A percentile compares a stretch with the other conserved stretches of the same genome.
Evolutionary conservation across 768 basidiomycete species (phyloP).

Genomic region (Sarcomyxa edulis): DNA sequence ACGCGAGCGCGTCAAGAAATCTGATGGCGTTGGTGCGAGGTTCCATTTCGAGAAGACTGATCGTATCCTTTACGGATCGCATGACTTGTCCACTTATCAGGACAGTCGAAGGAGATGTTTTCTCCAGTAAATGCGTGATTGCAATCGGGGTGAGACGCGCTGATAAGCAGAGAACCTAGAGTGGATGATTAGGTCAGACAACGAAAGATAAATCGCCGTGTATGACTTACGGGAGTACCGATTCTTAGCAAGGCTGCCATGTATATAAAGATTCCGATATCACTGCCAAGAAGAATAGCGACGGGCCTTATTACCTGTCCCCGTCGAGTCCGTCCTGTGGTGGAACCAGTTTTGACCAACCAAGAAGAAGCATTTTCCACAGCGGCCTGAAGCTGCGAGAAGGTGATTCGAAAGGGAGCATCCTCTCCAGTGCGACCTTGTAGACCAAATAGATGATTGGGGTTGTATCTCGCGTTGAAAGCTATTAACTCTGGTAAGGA

Average conservation of each 20-base stretch:
- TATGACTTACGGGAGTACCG: slow-evolving; percentile 29
- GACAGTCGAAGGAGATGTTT: slow-evolving; percentile 23
- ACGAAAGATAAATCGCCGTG: not conserved
- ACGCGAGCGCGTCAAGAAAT: slow-evolving; percentile 19
- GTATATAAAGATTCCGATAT: slow-evolving; percentile 30
- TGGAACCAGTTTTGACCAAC: slow-evolving; percentile 22
- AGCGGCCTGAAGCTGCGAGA: slow-evolving; percentile 24
- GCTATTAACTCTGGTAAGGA: slow-evolving; percentile 32
- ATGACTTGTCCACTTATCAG: slow-evolving; percentile 25
- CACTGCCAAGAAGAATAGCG: slow-evolving; percentile 30
- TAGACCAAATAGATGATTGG: slow-evolving; percentile 28
- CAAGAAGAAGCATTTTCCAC: slow-evolving; percentile 29
- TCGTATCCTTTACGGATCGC: slow-evolving; percentile 24
- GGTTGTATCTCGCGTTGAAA: slow-evolving; percentile 28
- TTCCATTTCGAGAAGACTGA: slow-evolving; percentile 12
- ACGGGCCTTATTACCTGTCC: slow-evolving; percentile 24
- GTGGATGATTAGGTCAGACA: not conserved
- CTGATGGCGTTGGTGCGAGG: slow-evolving; percentile 3
- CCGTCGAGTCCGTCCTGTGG: slow-evolving; percentile 17
- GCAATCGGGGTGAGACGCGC: slow-evolving; percentile 29
- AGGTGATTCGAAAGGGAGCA: slow-evolving; percentile 24
- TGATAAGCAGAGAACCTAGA: slow-evolving; percentile 29
- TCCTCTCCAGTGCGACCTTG: slow-evolving; percentile 22
- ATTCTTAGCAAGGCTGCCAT: slow-evolving; percentile 30
- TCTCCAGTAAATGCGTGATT: slow-evolving; percentile 27